phyloP scores from a whole-genome alignment of 2,329 filamentous ascomycete species.

The Fusarium concolor region DNA sequence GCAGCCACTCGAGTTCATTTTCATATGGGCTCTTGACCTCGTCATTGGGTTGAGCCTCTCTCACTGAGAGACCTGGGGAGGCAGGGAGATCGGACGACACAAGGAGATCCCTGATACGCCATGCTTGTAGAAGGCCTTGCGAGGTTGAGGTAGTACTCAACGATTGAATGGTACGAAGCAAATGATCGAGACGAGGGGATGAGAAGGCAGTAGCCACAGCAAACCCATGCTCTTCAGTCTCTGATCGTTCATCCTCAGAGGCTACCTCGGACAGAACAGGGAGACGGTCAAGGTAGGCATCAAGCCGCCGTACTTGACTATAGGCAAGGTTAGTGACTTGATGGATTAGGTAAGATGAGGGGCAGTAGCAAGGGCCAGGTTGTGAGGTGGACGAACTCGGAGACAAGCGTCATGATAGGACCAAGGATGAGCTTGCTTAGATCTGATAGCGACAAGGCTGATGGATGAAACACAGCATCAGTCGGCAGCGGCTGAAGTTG shows the following conservation, averaged over 20 bases:
- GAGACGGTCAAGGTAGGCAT: constrained; percentile 74
- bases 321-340: constrained; percentile 34
- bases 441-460: constrained; percentile 23
- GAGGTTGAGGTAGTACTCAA: constrained; percentile 77
- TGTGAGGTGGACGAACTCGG: constrained; percentile 44
- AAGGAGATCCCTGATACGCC: constrained; percentile 71
- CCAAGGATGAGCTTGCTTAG: constrained; percentile 25
- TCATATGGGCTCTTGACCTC: constrained; percentile 66
- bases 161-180: constrained; percentile 76
- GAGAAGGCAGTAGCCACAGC: constrained; percentile 58
- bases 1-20: constrained; percentile 87
- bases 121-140: constrained; percentile 68
- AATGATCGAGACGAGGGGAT: constrained; percentile 67
- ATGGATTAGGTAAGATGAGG: constrained; percentile 6
- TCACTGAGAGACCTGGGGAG: constrained; percentile 50
- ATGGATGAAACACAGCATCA: constrained; percentile 27
- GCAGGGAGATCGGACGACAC: constrained; percentile 69
- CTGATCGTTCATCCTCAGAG: constrained; percentile 56
- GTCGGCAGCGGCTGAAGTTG: constrained; percentile 22
- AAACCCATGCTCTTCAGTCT: constrained; percentile 51
- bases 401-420: constrained; percentile 46
- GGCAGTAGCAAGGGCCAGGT: background rate
- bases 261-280: constrained; percentile 55
- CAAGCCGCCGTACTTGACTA: constrained; percentile 72
- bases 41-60: constrained; percentile 40